Conservation (phyloP, 2,329 filamentous ascomycete species). For the Gyromitra esculenta region DNA sequence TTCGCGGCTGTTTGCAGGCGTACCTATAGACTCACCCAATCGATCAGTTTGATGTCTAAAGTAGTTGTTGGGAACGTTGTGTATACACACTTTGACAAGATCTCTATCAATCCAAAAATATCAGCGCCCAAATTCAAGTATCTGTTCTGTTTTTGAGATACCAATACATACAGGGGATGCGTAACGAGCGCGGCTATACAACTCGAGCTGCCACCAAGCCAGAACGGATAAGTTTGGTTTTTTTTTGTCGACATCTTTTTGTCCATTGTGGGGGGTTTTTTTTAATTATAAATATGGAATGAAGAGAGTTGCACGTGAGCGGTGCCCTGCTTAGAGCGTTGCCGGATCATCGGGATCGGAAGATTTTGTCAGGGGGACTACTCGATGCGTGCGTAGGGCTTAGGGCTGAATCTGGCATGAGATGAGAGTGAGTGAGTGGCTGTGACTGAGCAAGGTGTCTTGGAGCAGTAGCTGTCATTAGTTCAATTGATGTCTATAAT, state of each 20-base stretch:
- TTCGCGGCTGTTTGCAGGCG: constrained; percentile 57
- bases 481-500: too few relatives aligned
- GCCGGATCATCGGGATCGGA: neutral
- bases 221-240: constrained; percentile 74
- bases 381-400: constrained; percentile 20
- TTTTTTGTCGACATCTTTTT: constrained; percentile 10
- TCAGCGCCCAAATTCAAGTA: constrained; percentile 23
- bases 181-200: constrained; percentile 91
- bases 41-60: constrained; percentile 13
- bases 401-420: constrained; percentile 25
- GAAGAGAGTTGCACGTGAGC: constrained; percentile 19
- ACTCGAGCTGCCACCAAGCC: constrained; percentile 96
- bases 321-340: neutral
- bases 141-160: neutral
- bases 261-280: constrained; percentile 18
- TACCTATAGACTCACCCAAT: constrained; percentile 24
- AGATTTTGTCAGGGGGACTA: neutral
- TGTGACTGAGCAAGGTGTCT: constrained; percentile 1
- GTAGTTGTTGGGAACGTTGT: neutral
- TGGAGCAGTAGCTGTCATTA: too few relatives aligned
- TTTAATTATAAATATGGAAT: constrained; percentile 18
- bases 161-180: constrained; percentile 72
- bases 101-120: constrained; percentile 50
- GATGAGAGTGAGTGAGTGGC: constrained; percentile 20
- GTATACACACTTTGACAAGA: constrained; percentile 55